phyloP scores from a whole-genome alignment of 192 early-diverging fungal genomes.

The Phycomyces nitens region DNA sequence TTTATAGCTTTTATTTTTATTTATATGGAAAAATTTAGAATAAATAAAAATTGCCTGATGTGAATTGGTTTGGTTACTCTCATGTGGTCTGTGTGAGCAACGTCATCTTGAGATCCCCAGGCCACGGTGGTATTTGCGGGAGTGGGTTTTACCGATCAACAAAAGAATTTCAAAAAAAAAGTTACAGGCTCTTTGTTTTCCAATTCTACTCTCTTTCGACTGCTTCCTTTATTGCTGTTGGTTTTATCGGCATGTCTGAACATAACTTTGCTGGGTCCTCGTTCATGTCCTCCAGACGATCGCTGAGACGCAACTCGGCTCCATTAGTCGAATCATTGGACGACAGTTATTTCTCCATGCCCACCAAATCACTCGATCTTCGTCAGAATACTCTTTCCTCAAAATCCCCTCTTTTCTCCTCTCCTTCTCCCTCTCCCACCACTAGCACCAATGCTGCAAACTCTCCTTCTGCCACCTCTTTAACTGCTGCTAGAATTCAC shows the following conservation, averaged over 20 bases:
- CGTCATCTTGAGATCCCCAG: too few relatives aligned
- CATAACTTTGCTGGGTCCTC: not conserved
- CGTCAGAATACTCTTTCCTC: not conserved
- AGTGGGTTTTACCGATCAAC: too few relatives aligned
- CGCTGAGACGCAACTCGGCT: slow-evolving; percentile 16
- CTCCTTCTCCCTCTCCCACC: slow-evolving; percentile 18
- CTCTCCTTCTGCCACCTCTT: slow-evolving; percentile 2
- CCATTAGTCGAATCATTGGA: slow-evolving; percentile 8
- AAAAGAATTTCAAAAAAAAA: too few relatives aligned
- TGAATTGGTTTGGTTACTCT: too few relatives aligned
- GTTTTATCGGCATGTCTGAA: not conserved
- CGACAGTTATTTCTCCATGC: slow-evolving; percentile 1
- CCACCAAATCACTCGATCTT: not conserved
- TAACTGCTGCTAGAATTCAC: slow-evolving; percentile 20
- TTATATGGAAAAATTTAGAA: too few relatives aligned
- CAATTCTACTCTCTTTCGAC: too few relatives aligned
- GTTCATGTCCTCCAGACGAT: slow-evolving; percentile 1
- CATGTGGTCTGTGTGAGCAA: too few relatives aligned
- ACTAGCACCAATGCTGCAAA: not conserved
- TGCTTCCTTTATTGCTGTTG: too few relatives aligned
- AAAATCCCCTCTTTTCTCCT: not conserved
- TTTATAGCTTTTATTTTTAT: too few relatives aligned
- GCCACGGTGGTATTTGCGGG: too few relatives aligned
- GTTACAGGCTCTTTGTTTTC: too few relatives aligned
- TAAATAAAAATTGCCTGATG: too few relatives aligned